Evolutionary conservation across 2,329 filamentous ascomycete genomes (phyloP).

Genomic region (Colletotrichum sp.): DNA sequence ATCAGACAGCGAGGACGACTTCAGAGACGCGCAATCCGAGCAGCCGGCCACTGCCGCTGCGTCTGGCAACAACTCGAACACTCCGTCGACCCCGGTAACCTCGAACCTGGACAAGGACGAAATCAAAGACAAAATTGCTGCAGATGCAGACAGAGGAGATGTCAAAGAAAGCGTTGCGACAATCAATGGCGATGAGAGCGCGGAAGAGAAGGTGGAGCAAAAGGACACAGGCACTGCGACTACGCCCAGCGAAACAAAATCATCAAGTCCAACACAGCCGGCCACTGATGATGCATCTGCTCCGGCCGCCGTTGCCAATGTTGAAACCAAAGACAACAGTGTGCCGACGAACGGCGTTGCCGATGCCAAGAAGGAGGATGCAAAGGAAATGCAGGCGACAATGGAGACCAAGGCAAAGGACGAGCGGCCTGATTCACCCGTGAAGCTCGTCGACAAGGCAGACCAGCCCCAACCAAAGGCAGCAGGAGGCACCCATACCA

Average conservation of each 20-base stretch:
- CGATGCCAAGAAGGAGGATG: background rate
- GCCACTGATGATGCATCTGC: background rate
- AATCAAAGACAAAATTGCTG: background rate
- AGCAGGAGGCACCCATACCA: background rate
- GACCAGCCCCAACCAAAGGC: conserved; percentile 17
- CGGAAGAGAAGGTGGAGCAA: background rate
- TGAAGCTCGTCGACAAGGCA: conserved; percentile 11
- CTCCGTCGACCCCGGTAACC: conserved; percentile 11
- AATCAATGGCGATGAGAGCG: background rate
- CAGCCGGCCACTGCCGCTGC: conserved; percentile 1
- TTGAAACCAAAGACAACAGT: background rate
- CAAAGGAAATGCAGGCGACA: background rate
- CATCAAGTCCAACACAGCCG: background rate
- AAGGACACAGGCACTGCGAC: background rate
- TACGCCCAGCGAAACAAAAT: background rate
- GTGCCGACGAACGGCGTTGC: background rate
- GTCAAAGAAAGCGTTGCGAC: background rate
- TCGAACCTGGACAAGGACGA: conserved; percentile 8
- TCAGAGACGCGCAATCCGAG: conserved; percentile 30
- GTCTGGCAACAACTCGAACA: conserved; percentile 7
- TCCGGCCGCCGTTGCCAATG: background rate
- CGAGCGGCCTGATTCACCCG: background rate
- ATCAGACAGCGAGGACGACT: conserved; percentile 30
- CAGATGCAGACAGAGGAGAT: conserved; percentile 2
- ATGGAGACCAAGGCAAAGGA: background rate